Percentiles rank a stretch among this genome's conserved stretches.
These are phyloP conservation scores for Phytophthora citrophthora DNA, from an alignment of 352 stramenopile species.

Conservation along the genomic window DNA sequence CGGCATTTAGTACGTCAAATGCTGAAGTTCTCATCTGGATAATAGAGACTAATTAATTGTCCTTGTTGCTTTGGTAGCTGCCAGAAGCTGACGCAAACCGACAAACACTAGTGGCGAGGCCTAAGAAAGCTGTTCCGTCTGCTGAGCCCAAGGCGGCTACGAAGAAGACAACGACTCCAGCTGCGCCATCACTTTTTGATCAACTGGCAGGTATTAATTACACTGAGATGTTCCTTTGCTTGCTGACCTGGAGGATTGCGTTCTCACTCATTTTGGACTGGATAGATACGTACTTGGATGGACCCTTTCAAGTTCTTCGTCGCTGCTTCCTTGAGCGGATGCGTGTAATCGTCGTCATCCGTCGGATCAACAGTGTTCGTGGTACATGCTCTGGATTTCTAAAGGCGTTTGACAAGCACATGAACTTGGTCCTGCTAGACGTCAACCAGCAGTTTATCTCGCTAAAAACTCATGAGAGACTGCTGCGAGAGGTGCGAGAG, in stretches of 20 bases:
- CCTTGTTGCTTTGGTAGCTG: slow-evolving; percentile 42
- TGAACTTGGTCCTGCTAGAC: slow-evolving; percentile 94
- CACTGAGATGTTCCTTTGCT: background rate
- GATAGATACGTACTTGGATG: slow-evolving; percentile 77
- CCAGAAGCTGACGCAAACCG: slow-evolving; percentile 64
- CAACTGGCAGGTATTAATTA: slow-evolving; percentile 49
- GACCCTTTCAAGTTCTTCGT: slow-evolving; percentile 86
- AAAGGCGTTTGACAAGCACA: slow-evolving; percentile 95
- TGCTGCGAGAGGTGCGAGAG: slow-evolving; percentile 43
- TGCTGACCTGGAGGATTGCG: background rate
- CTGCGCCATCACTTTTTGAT: slow-evolving; percentile 53
- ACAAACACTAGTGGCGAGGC: slow-evolving; percentile 42
- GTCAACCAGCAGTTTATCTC: slow-evolving; percentile 82
- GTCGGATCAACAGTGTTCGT: slow-evolving; percentile 91
- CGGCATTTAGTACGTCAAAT: slow-evolving; percentile 56
- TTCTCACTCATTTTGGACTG: background rate
- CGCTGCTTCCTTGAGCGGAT: slow-evolving; percentile 81
- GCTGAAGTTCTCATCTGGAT: background rate
- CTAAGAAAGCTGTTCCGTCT: slow-evolving; percentile 34
- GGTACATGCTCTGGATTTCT: slow-evolving; percentile 92
- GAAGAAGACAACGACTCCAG: slow-evolving; percentile 9
- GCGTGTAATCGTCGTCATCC: slow-evolving; percentile 87
- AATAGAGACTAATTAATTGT: background rate
- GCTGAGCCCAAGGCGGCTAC: slow-evolving; percentile 17
- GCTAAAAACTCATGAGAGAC: slow-evolving; percentile 35